These are phyloP conservation scores for Rhinocladiella mackenziei DNA, from an alignment of 2,329 filamentous ascomycete species.

Conservation along the genomic window DNA sequence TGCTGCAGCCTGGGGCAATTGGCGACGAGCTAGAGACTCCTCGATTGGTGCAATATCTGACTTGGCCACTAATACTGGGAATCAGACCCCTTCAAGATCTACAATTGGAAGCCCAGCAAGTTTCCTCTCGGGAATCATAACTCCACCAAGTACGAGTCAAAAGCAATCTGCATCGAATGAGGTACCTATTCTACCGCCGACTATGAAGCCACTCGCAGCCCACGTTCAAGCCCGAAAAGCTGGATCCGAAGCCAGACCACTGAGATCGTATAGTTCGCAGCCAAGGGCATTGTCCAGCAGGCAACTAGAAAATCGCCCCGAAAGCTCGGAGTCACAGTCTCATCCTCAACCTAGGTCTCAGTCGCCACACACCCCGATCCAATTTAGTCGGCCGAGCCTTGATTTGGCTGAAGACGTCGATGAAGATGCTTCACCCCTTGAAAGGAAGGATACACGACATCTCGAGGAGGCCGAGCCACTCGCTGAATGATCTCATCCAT, in stretches of 20 bases:
- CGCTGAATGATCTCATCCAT: too few species aligned
- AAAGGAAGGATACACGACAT: constrained; percentile 10
- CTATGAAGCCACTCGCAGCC: constrained; percentile 23
- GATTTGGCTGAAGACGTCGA: constrained; percentile 48
- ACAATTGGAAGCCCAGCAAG: constrained; percentile 43
- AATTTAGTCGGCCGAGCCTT: background rate
- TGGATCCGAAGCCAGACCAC: constrained; percentile 28
- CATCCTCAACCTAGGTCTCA: constrained; percentile 48
- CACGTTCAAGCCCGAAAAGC: constrained; percentile 11
- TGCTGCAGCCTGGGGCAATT: constrained; percentile 95
- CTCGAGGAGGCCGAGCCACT: too few species aligned
- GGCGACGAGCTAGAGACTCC: constrained; percentile 67
- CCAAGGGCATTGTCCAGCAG: constrained; percentile 15
- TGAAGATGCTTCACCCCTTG: constrained; percentile 22
- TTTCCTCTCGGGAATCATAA: constrained; percentile 76
- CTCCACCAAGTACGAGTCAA: constrained; percentile 74
- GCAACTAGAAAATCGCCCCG: constrained; percentile 1
- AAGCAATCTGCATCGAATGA: constrained; percentile 45
- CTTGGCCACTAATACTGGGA: constrained; percentile 25
- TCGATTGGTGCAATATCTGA: constrained; percentile 44
- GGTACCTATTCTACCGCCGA: constrained; percentile 34
- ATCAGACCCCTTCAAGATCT: constrained; percentile 59
- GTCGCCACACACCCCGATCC: background rate
- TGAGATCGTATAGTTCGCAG: constrained; percentile 21
- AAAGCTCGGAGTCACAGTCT: constrained; percentile 36